A percentile compares a stretch with the other conserved stretches of the same genome.
Conservation (phyloP, 2,329 filamentous ascomycete genomes). For the Calonectria henricotiae region DNA sequence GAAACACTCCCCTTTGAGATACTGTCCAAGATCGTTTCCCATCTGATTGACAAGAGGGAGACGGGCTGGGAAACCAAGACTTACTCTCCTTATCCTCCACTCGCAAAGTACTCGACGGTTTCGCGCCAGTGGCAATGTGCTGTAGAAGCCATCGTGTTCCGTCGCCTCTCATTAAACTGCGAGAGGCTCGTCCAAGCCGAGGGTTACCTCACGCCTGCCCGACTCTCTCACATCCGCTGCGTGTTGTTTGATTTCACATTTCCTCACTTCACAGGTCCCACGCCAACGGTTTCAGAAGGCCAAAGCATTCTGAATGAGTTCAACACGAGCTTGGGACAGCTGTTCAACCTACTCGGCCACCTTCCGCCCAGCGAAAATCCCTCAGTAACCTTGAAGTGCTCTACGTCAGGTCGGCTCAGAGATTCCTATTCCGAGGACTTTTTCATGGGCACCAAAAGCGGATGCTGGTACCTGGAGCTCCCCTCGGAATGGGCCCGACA, state of each 20-base stretch:
- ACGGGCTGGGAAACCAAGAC: background rate
- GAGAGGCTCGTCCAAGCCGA: background rate
- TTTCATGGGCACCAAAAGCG: background rate
- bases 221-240: background rate
- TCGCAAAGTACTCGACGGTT: constrained; percentile 3
- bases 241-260: constrained; percentile 3
- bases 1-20: constrained; percentile 2
- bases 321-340: background rate
- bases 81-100: background rate
- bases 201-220: background rate
- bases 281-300: no score
- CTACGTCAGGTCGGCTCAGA: background rate
- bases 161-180: background rate
- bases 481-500: background rate
- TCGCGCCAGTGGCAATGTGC: background rate
- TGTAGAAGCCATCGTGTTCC: constrained; percentile 3
- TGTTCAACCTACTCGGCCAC: background rate
- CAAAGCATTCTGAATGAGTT: background rate
- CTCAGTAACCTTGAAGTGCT: background rate
- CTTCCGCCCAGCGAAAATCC: background rate
- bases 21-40: background rate
- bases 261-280: no score
- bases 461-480: background rate
- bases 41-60: background rate
- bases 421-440: no score